Evolutionary conservation across 2,329 filamentous ascomycete genomes (phyloP).

Genomic region (Diaporthe sp.): DNA sequence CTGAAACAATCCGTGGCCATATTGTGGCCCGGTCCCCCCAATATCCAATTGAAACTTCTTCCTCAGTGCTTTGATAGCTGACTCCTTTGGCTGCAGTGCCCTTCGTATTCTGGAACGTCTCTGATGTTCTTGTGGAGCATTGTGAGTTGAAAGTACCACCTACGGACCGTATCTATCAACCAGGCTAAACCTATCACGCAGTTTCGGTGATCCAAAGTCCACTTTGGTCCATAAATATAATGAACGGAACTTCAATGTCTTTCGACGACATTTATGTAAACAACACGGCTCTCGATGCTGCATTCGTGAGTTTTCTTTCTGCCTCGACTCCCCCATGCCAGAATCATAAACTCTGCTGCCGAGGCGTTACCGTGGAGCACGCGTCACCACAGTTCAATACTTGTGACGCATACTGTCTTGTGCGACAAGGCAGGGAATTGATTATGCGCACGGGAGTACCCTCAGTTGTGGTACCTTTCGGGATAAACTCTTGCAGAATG

Average conservation of each 20-base stretch:
- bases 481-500: background rate
- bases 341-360: background rate
- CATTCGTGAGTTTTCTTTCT: constrained; percentile 42
- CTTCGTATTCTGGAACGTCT: constrained; percentile 71
- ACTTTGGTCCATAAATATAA: constrained; percentile 69
- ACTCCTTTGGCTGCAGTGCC: constrained; percentile 53
- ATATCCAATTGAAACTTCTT: too few species aligned
- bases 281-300: constrained; percentile 63
- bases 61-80: too few species aligned
- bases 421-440: background rate
- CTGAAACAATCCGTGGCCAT: too few species aligned
- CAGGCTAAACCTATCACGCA: constrained; percentile 13
- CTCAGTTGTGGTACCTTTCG: background rate
- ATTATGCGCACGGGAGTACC: background rate
- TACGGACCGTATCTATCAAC: background rate
- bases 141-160: constrained; percentile 46
- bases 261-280: constrained; percentile 66
- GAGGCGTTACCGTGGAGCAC: background rate
- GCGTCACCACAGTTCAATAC: background rate
- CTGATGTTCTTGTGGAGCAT: constrained; percentile 66
- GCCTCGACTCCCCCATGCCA: background rate
- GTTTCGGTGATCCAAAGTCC: constrained; percentile 64
- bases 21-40: too few species aligned
- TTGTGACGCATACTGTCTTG: too few species aligned
- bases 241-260: constrained; percentile 68